phyloP scores from a whole-genome alignment of 2,329 filamentous ascomycete species.

The Aureobasidium subglaciale region DNA sequence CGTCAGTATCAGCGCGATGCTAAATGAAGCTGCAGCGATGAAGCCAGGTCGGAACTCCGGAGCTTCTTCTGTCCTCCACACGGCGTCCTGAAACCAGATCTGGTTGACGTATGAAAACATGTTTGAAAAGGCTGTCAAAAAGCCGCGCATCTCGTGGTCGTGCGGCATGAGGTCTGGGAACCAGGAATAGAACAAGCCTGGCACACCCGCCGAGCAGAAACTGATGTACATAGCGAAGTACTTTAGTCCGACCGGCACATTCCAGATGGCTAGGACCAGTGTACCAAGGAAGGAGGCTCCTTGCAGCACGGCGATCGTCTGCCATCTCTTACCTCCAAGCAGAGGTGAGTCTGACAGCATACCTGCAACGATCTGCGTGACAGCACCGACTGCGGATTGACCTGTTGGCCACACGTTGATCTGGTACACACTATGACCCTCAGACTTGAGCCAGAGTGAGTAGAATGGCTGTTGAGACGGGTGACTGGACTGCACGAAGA shows the following conservation, averaged over 20 bases:
- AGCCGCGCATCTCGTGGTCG: constrained; percentile 47
- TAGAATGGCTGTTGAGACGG: constrained; percentile 36
- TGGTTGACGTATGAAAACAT: constrained; percentile 31
- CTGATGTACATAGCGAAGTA: constrained; percentile 50
- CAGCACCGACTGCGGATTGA: constrained; percentile 47
- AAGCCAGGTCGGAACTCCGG: constrained; percentile 40
- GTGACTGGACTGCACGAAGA: constrained; percentile 53
- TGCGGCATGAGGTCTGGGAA: constrained; percentile 27
- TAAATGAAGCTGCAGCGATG: constrained; percentile 30
- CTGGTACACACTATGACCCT: constrained; percentile 5
- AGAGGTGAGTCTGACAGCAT: constrained; percentile 15
- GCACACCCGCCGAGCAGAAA: constrained; percentile 46
- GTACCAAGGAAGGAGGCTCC: constrained; percentile 43
- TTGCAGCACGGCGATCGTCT: constrained; percentile 11
- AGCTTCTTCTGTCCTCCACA: constrained; percentile 42
- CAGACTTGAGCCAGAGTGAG: constrained; percentile 49
- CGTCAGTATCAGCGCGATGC: constrained; percentile 5
- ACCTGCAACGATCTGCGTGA: constrained; percentile 32
- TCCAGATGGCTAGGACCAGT: constrained; percentile 50
- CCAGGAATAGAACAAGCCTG: constrained; percentile 43
- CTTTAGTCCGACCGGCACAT: constrained; percentile 47
- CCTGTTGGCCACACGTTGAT: constrained; percentile 16
- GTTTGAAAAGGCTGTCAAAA: constrained; percentile 31
- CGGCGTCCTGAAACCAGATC: constrained; percentile 50
- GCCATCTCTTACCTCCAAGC: constrained; percentile 12